phyloP scores from a whole-genome alignment of 371 early-diverging fungal genomes.

The Rhizopus stolonifer region DNA sequence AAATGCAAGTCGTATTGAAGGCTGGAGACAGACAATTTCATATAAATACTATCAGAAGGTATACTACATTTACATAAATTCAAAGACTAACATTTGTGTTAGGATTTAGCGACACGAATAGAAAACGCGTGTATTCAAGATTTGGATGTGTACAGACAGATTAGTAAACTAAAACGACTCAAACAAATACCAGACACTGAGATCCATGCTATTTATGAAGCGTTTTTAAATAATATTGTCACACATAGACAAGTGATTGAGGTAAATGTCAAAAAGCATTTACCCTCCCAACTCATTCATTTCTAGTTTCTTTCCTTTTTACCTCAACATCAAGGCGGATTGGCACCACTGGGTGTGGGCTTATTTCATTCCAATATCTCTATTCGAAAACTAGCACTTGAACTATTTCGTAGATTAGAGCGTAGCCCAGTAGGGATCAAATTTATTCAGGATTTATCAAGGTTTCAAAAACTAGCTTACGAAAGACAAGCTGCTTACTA shows the following conservation, averaged over 20 bases:
- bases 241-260: constrained; percentile 81
- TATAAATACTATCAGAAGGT: constrained; percentile 68
- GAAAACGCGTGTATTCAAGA: constrained; percentile 57
- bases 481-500: constrained; percentile 29
- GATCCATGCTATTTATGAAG: constrained; percentile 64
- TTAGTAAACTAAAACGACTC: constrained; percentile 60
- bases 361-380: constrained; percentile 72
- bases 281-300: neutral
- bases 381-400: constrained; percentile 63
- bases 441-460: constrained; percentile 42
- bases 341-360: constrained; percentile 79
- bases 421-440: constrained; percentile 58
- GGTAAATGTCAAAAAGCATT: constrained; percentile 34
- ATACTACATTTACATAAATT: too few relatives aligned
- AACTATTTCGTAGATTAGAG: constrained; percentile 66
- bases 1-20: constrained; percentile 81
- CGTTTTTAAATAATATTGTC: constrained; percentile 59
- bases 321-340: constrained; percentile 82
- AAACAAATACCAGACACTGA: constrained; percentile 64
- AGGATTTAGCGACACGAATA: constrained; percentile 62
- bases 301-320: constrained; percentile 70
- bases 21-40: constrained; percentile 73
- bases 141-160: constrained; percentile 70
- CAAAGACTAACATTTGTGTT: neutral
- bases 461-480: constrained; percentile 47